phyloP scores from a whole-genome alignment of 306 rosid species.

The Macrotyloma uniflorum region DNA sequence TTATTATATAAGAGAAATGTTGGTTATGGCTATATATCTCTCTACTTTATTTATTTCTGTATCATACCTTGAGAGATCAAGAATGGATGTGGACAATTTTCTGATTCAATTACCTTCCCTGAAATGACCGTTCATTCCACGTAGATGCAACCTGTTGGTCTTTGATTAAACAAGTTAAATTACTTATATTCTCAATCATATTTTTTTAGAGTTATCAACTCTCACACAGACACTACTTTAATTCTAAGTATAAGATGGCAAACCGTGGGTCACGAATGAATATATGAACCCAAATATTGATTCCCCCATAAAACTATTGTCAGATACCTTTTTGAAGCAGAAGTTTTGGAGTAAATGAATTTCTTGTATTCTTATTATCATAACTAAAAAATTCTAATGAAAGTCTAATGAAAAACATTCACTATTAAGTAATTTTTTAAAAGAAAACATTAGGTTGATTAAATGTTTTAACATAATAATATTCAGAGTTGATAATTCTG shows the following conservation, averaged over 20 bases:
- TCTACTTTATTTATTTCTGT: neutral
- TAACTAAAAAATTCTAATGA: no score
- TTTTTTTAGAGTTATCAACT: neutral
- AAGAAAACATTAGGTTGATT: neutral
- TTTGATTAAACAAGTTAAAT: neutral
- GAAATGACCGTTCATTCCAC: slow-evolving; percentile 5
- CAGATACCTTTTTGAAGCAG: neutral
- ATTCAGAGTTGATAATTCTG: no score
- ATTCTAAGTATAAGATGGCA: neutral
- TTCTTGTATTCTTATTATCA: no score
- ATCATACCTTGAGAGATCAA: neutral
- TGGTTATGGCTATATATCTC: neutral
- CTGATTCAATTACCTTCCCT: slow-evolving; percentile 14
- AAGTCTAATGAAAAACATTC: neutral
- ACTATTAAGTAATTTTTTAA: neutral
- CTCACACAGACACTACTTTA: neutral
- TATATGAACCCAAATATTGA: neutral
- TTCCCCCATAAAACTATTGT: neutral
- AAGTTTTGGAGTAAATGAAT: neutral
- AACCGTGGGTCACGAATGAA: neutral
- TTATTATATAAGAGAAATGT: neutral
- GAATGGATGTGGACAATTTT: slow-evolving; percentile 37
- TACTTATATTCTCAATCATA: neutral
- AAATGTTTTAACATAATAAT: neutral
- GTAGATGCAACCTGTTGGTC: slow-evolving; percentile 20